Percentiles rank a stretch among this genome's conserved stretches.
Conservation (phyloP, 2,329 filamentous ascomycete genomes). For the Biscogniauxia sp. region DNA sequence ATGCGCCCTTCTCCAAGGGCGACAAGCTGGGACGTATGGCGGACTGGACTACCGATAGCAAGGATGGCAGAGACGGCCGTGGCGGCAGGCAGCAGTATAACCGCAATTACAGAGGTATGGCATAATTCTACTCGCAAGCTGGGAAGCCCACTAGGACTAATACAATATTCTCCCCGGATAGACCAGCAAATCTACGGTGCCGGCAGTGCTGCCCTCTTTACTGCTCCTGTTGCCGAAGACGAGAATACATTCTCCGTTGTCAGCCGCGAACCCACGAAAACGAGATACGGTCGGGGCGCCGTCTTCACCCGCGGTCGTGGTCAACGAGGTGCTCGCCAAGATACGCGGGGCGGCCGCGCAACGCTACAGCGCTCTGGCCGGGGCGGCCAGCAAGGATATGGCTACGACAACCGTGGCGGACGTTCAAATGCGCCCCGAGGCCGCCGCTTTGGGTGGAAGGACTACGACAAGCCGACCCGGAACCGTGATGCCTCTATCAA, state of each 20-base stretch:
- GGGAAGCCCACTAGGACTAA: conserved; percentile 12
- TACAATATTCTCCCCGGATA: conserved; percentile 36
- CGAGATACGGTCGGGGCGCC: conserved; percentile 84
- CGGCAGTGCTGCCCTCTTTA: conserved; percentile 81
- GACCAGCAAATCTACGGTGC: conserved; percentile 97
- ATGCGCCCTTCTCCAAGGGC: conserved; percentile 96
- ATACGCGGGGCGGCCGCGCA: conserved; percentile 54
- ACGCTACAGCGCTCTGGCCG: conserved; percentile 70
- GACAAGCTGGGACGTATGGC: conserved; percentile 99
- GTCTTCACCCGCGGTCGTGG: conserved; percentile 87
- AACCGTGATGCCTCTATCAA: conserved; percentile 96
- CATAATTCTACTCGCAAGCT: background rate
- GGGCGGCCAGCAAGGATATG: conserved; percentile 64
- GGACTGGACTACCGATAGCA: conserved; percentile 92
- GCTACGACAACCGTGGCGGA: conserved; percentile 71
- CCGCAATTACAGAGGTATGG: conserved; percentile 83
- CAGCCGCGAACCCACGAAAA: conserved; percentile 85
- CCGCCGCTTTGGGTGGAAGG: conserved; percentile 95
- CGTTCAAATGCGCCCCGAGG: conserved; percentile 70
- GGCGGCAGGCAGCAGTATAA: conserved; percentile 87
- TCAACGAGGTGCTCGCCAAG: conserved; percentile 69
- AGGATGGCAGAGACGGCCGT: conserved; percentile 69
- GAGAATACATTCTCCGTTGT: conserved; percentile 98
- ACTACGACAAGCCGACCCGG: conserved; percentile 95
- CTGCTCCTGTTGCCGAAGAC: conserved; percentile 88